Percentiles rank a stretch among this genome's conserved stretches.
These are phyloP conservation scores for Amorphotheca resinae DNA, from an alignment of 495 filamentous ascomycete species.

Conservation along the genomic window DNA sequence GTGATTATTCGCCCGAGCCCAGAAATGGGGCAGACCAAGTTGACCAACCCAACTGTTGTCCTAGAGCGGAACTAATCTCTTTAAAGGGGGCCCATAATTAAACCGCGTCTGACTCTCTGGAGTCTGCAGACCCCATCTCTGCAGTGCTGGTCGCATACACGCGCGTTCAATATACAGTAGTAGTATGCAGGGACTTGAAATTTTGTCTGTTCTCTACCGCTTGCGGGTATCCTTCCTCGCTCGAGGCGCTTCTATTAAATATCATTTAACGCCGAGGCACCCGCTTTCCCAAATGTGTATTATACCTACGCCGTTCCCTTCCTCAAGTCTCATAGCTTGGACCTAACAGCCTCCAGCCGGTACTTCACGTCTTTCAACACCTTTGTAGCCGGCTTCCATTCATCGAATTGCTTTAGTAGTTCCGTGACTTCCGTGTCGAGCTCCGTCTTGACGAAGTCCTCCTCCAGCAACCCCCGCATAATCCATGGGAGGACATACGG, in stretches of 20 bases:
- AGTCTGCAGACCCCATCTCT: too few relatives aligned
- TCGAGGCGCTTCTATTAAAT: too few relatives aligned
- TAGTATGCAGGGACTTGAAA: background rate
- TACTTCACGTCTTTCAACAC: slow-evolving; percentile 93
- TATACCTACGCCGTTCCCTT: background rate
- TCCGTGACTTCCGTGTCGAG: slow-evolving; percentile 63
- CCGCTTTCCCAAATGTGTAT: background rate
- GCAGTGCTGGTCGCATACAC: too few relatives aligned
- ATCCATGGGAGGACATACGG: slow-evolving; percentile 91
- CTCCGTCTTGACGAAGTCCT: slow-evolving; percentile 77
- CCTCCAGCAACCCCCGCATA: slow-evolving; percentile 83
- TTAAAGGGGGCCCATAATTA: too few relatives aligned
- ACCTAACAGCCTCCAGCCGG: slow-evolving; percentile 80
- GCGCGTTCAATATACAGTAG: too few relatives aligned
- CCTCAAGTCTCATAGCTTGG: slow-evolving; percentile 46
- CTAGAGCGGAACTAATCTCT: too few relatives aligned
- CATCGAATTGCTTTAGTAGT: slow-evolving; percentile 76
- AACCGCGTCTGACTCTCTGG: too few relatives aligned
- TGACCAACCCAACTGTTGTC: too few relatives aligned
- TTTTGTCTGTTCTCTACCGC: background rate
- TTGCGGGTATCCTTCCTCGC: background rate
- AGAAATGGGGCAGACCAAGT: too few relatives aligned
- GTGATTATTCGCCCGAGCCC: too few relatives aligned
- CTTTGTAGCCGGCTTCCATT: slow-evolving; percentile 84
- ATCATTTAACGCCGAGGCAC: background rate